Evolutionary conservation across 345 rosid genomes (phyloP), one percentile per base, ranked within the genome.

Genomic region (Nephelium lappaceum): DNA sequence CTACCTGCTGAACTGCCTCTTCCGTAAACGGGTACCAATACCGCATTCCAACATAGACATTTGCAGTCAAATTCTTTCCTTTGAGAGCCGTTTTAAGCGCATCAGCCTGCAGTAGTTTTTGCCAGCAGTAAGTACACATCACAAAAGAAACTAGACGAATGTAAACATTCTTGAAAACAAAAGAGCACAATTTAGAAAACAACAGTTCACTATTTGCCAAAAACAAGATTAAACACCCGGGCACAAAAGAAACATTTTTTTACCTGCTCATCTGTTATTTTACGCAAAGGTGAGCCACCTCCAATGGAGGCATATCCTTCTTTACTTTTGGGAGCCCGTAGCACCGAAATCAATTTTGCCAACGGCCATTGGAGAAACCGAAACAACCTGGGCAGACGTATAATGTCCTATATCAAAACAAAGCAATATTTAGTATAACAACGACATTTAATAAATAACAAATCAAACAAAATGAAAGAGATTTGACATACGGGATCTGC

Each of bases 231-330:
- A 36, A 31, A 18, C 12, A 6, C 12, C 63, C 62, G 43, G 8
- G 31, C 9, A 61, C 36, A 67, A 65, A 1, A 10, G 75, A 11
- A 60, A 62, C 23, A 61, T 38, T 21, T 38, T 27, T 76, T 42
- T 68, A 89, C 96, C 90, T 93, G 97, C 82, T 93, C 97, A 83
- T 91, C 88, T 1, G 98, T 96, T 72, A 94, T 91, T 81, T 87
- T 93, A 76, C 97, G 92, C 86, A 93, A 62, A 63, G 97, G 98
- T 25, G 97, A 96, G 71, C 98, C 94, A 47, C 99, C 99, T 55
- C 99, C 99, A 55, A 96, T 94, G 67, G 98, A 87, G 84, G 99
- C 99, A 91, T 96, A 96, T 70, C 97, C 99, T 87, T 94, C 97
- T 88, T 87, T 94, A 45, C 97, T 93, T 79, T 94, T 94, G 1